A percentile compares a stretch with the other conserved stretches of the same genome.
Conservation (phyloP, 352 stramenopile genomes). For the Phytopythium helicoides region DNA sequence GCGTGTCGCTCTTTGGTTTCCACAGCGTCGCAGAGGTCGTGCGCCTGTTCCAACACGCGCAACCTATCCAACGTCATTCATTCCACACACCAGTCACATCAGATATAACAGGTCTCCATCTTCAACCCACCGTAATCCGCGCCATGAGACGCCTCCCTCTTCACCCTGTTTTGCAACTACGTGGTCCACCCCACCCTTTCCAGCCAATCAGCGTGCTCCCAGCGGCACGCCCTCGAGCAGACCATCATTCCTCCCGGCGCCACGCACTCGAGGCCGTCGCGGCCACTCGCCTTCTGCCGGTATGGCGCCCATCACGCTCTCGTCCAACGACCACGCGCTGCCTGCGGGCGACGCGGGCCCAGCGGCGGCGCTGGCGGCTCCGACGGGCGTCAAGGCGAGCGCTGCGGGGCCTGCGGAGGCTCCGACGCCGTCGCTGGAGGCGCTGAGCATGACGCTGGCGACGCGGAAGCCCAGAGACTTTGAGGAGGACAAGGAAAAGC, state of each 20-base stretch:
- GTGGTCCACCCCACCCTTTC: too few species aligned
- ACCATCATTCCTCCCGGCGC: not conserved
- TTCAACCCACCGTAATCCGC: too few species aligned
- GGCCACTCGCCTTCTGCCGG: conserved; percentile 1
- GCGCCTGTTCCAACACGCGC: not conserved
- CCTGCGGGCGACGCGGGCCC: conserved; percentile 7
- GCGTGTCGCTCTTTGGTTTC: conserved; percentile 34
- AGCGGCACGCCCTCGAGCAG: too few species aligned
- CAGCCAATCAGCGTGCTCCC: too few species aligned
- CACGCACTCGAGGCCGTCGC: not conserved
- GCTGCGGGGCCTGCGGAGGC: not conserved
- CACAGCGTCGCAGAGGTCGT: conserved; percentile 15
- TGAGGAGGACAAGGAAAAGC: conserved; percentile 71
- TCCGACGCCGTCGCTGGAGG: conserved; percentile 16
- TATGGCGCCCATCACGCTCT: conserved; percentile 44
- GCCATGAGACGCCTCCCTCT: too few species aligned
- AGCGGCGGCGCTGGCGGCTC: too few species aligned
- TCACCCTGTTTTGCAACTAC: too few species aligned
- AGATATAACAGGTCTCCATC: too few species aligned
- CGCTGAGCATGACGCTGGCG: conserved; percentile 66
- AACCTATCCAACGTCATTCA: not conserved
- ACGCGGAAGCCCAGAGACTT: conserved; percentile 59
- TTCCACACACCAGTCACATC: too few species aligned
- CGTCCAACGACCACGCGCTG: conserved; percentile 14
- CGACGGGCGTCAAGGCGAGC: not conserved